Percentiles rank a stretch among this genome's conserved stretches.
These are phyloP conservation scores for Fusarium pseudograminearum DNA, from an alignment of 2,329 filamentous ascomycete genomes.

Conservation along the genomic window DNA sequence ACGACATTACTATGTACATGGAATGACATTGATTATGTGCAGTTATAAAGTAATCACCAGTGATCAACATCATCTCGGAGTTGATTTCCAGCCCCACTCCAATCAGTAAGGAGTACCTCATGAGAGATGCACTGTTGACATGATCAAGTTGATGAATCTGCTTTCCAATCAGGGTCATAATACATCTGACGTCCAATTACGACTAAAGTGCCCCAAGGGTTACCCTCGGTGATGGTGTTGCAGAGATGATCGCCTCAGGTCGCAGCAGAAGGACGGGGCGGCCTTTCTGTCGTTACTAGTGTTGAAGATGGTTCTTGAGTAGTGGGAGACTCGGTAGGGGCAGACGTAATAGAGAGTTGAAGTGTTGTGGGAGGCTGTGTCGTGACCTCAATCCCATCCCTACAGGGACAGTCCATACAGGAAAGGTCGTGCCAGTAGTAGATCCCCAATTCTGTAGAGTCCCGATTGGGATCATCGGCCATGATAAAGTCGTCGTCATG, in stretches of 20 bases:
- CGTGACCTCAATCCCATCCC: neutral
- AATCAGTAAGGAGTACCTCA: neutral
- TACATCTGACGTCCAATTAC: neutral
- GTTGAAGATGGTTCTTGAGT: neutral
- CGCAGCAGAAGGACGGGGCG: neutral
- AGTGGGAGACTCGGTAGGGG: neutral
- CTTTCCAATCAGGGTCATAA: neutral
- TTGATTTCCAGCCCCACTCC: no score
- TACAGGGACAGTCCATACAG: constrained; percentile 13
- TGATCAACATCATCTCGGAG: neutral
- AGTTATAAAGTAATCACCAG: no score
- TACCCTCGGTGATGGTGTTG: neutral
- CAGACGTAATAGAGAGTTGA: neutral
- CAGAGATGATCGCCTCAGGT: neutral
- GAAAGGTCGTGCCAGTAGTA: constrained; percentile 19
- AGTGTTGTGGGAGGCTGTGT: neutral
- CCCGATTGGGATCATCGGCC: constrained; percentile 7
- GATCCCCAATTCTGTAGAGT: constrained; percentile 3
- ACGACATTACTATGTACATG: no score
- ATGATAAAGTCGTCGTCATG: constrained; percentile 11
- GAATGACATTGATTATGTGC: no score
- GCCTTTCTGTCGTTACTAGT: neutral
- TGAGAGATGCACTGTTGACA: neutral
- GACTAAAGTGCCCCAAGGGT: neutral
- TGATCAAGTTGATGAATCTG: neutral